A percentile compares a stretch with the other conserved stretches of the same genome.
Evolutionary conservation across 441 rosid species (phyloP).

Genomic region (Croton setiger): DNA sequence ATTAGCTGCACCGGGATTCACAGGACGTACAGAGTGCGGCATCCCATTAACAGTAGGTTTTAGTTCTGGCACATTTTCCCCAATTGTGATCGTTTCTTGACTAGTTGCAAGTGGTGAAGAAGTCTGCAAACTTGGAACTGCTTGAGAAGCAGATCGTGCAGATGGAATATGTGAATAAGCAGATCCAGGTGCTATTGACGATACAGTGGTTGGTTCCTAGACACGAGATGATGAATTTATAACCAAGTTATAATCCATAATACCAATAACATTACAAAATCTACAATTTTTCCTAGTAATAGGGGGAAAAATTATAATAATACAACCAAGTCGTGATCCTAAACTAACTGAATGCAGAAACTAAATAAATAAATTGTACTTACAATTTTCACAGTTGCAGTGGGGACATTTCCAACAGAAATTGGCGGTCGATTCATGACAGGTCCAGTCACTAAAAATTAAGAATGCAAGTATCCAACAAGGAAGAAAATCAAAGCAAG

Average conservation of each 20-base stretch:
- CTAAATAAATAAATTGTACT: slow-evolving; percentile 33
- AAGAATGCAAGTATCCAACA: slow-evolving; percentile 23
- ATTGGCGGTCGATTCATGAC: slow-evolving; percentile 59
- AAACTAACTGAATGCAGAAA: too few relatives aligned
- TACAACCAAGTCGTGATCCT: too few relatives aligned
- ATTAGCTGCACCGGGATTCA: slow-evolving; percentile 76
- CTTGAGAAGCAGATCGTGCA: slow-evolving; percentile 72
- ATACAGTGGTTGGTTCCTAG: slow-evolving; percentile 84
- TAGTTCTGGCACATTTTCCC: slow-evolving; percentile 63
- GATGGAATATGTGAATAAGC: slow-evolving; percentile 64
- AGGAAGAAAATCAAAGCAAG: slow-evolving; percentile 19
- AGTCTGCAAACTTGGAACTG: slow-evolving; percentile 67
- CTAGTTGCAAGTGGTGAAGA: slow-evolving; percentile 77
- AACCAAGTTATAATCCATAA: slow-evolving; percentile 15
- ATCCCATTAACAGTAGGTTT: slow-evolving; percentile 76
- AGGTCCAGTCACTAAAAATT: slow-evolving; percentile 65
- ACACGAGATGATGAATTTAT: slow-evolving; percentile 16
- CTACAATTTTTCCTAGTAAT: slow-evolving; percentile 11
- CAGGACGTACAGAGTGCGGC: slow-evolving; percentile 66
- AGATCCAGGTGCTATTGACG: slow-evolving; percentile 64
- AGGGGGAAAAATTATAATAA: not conserved
- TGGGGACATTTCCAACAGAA: slow-evolving; percentile 67
- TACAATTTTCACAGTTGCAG: slow-evolving; percentile 90
- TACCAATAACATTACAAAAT: slow-evolving; percentile 12
- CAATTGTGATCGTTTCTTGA: slow-evolving; percentile 61